Conservation (phyloP, 2,329 filamentous ascomycete species). For the Aureobasidium lini region DNA sequence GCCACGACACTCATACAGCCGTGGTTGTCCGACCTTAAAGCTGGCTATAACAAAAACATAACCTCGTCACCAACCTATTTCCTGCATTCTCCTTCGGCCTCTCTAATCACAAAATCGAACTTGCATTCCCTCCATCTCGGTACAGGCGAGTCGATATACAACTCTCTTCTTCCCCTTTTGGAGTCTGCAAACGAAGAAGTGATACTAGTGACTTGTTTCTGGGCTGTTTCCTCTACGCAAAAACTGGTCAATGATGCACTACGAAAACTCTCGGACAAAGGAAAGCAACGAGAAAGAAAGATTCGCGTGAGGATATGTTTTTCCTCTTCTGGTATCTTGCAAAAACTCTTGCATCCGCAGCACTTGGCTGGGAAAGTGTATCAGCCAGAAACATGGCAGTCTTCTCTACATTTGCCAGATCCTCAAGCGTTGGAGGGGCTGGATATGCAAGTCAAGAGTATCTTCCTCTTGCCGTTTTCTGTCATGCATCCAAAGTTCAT, state of each 20-base stretch:
- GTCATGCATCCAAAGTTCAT: slow-evolving; percentile 87
- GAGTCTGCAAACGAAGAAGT: slow-evolving; percentile 55
- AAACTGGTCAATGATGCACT: slow-evolving; percentile 52
- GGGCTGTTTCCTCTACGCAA: slow-evolving; percentile 60
- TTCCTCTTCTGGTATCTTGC: slow-evolving; percentile 63
- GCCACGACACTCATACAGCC: background rate
- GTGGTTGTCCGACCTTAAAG: background rate
- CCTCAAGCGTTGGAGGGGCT: slow-evolving; percentile 50
- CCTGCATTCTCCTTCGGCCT: slow-evolving; percentile 24
- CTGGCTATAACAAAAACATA: slow-evolving; percentile 4
- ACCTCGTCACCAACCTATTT: slow-evolving; percentile 35
- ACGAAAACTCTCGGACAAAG: slow-evolving; percentile 48
- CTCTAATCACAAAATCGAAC: slow-evolving; percentile 29
- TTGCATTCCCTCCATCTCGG: slow-evolving; percentile 35
- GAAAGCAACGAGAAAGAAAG: slow-evolving; percentile 29
- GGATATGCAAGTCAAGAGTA: slow-evolving; percentile 63
- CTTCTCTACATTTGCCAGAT: slow-evolving; percentile 56
- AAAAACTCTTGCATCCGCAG: slow-evolving; percentile 69
- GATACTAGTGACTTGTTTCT: slow-evolving; percentile 76
- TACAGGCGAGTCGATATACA: slow-evolving; percentile 36
- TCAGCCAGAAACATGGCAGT: slow-evolving; percentile 50
- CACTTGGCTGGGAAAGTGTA: slow-evolving; percentile 57
- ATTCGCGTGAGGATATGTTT: slow-evolving; percentile 67
- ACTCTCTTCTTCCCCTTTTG: slow-evolving; percentile 53
- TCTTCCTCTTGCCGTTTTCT: slow-evolving; percentile 73